These are phyloP conservation scores for Colletotrichum tropicale DNA, from an alignment of 2,329 filamentous ascomycete species.

Conservation along the genomic window DNA sequence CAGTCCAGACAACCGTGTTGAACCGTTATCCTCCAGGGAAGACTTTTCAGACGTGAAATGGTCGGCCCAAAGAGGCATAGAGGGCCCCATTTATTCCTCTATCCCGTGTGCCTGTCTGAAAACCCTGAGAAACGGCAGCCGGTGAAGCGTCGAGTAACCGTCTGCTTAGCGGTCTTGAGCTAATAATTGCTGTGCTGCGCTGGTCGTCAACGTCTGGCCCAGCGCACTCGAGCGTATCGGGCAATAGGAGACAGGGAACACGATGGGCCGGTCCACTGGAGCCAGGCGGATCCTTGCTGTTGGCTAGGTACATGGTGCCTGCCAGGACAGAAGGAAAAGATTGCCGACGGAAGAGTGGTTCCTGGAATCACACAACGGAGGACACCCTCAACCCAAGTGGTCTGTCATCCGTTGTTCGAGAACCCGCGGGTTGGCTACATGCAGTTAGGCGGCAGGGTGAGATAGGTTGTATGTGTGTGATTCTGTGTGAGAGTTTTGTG, in stretches of 20 bases:
- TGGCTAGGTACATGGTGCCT: background rate
- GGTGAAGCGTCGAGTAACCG: background rate
- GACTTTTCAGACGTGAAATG: background rate
- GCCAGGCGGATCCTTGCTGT: conserved; percentile 9
- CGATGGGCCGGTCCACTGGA: conserved; percentile 13
- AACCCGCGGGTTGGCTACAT: conserved; percentile 4
- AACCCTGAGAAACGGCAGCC: background rate
- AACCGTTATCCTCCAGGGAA: background rate
- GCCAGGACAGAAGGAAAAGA: conserved; percentile 1
- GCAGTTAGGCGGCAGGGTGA: background rate
- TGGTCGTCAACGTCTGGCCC: conserved; percentile 2
- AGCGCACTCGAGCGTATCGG: conserved; percentile 1
- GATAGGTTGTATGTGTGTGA: background rate
- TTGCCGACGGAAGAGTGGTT: conserved; percentile 17
- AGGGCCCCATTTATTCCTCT: background rate
- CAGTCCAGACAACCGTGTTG: background rate
- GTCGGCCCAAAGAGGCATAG: background rate
- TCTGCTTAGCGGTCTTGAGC: background rate
- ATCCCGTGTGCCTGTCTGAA: background rate
- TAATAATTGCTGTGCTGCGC: background rate
- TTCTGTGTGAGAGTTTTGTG: background rate
- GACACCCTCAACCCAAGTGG: background rate
- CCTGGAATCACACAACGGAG: conserved; percentile 4
- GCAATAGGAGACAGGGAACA: background rate
- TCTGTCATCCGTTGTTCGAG: conserved; percentile 8